phyloP scores from a whole-genome alignment of 2,329 filamentous ascomycete species.

The Fusarium graminum region DNA sequence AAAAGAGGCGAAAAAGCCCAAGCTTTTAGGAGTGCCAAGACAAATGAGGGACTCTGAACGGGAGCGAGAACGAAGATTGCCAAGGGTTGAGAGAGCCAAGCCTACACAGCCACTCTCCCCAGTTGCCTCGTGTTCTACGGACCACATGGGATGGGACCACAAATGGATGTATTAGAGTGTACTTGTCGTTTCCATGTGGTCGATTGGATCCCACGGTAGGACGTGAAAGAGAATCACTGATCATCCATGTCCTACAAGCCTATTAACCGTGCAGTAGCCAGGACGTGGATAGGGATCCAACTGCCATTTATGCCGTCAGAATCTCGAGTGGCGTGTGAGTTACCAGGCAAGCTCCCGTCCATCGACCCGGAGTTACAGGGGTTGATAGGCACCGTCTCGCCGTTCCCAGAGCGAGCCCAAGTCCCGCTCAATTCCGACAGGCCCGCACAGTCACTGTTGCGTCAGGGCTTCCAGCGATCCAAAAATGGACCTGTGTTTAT shows the following conservation, averaged over 20 bases:
- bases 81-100: constrained; percentile 32
- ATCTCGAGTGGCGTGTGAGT: constrained; percentile 28
- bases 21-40: constrained; percentile 33
- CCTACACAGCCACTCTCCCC: constrained; percentile 41
- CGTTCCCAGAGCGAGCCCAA: constrained; percentile 21
- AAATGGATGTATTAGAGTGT: constrained; percentile 8
- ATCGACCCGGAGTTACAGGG: constrained; percentile 31
- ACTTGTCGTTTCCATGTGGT: constrained; percentile 27
- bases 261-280: constrained; percentile 41
- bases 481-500: constrained; percentile 37
- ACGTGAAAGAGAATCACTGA: constrained; percentile 8
- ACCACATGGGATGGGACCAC: constrained; percentile 30
- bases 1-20: constrained; percentile 27
- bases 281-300: constrained; percentile 16
- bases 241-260: constrained; percentile 7
- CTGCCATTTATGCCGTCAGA: constrained; percentile 22
- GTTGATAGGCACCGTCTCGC: constrained; percentile 13
- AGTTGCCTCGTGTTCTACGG: constrained; percentile 38
- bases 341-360: constrained; percentile 24
- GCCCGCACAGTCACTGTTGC: constrained; percentile 34
- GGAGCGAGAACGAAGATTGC: constrained; percentile 8
- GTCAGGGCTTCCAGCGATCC: constrained; percentile 36
- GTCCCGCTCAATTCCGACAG: constrained; percentile 26
- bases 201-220: constrained; percentile 11
- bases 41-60: constrained; percentile 23